Base-by-base conservation (phyloP, 371 early-diverging fungal genomes). In the Funneliformis caledonium region DNA sequence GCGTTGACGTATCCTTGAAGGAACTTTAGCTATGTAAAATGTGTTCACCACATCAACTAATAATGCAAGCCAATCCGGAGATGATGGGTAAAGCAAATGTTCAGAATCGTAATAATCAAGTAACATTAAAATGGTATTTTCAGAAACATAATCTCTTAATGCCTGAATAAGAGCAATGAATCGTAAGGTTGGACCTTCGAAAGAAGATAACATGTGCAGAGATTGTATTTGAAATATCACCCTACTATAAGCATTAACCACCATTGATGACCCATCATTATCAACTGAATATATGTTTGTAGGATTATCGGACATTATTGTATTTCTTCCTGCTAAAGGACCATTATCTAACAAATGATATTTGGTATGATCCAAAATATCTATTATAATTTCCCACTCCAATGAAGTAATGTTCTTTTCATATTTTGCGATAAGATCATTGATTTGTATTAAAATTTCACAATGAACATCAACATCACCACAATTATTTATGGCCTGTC, bases 51-150 rank as follows among this genome's bases (percentile, higher is more conserved):
- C 80, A 70, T 89, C 89, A 52, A 85, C 83, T 22, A 94, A 83
- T n/a, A 86, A 82, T 22, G 85, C 86, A 10, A 92, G 81, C 92
- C 93, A 94, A 80, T 87, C 82, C 12, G 90, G 86, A 43, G 91
- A 88, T 33, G 92, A 92, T 12, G 94, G 92, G 42, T 91, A 86
- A 56, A 93, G 86, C 8, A 85, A 79, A 50, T 93, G 92, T 61
- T 92, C 92, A 0, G 81, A 78, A 33, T 91, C 88, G 74, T 92
- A 89, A 61, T 92, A 91, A 16, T 86, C 86, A 73, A 93, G 83
- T 69, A 93, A 81, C 59, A 88, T 82, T 33, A 86, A 70, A 4
- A 93, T 89, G 22, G 89, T 87, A 5, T 89, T 88, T 76, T 91
- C 91, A 12, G 89, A 86, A 5, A 91, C 85, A 77, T 88, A 87